Evolutionary conservation across 139 green algal species (phyloP).

Genomic region (Chlorella sp.): DNA sequence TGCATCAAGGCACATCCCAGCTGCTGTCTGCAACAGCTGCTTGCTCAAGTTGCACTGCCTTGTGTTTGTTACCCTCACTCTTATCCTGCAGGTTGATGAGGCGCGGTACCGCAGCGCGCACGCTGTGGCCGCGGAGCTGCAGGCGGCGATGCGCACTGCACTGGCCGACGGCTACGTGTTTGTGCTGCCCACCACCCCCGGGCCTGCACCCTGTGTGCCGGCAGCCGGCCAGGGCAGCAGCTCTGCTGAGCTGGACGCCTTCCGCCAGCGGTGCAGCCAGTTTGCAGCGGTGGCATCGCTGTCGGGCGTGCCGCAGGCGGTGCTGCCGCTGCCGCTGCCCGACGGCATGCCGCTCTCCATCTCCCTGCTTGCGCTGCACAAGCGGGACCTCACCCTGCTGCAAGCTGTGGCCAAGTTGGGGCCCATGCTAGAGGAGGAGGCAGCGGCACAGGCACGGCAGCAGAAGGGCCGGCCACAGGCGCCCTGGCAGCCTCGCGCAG

Average conservation of each 20-base stretch:
- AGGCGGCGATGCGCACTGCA: slow-evolving; percentile 18
- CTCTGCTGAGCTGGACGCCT: neutral
- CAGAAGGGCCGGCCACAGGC: neutral
- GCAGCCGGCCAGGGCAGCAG: no score
- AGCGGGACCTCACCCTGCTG: slow-evolving; percentile 49
- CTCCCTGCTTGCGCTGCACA: slow-evolving; percentile 46
- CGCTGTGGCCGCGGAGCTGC: slow-evolving; percentile 27
- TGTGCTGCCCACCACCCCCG: slow-evolving; percentile 41
- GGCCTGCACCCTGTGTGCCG: neutral
- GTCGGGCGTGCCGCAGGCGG: slow-evolving; percentile 47
- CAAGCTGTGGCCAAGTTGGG: slow-evolving; percentile 43
- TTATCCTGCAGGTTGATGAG: neutral
- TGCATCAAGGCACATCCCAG: no score
- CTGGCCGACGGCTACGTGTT: slow-evolving; percentile 47
- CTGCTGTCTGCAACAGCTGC: no score
- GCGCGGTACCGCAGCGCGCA: slow-evolving; percentile 19
- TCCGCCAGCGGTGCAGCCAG: slow-evolving; percentile 20
- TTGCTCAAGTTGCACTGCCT: no score
- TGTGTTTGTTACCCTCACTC: no score
- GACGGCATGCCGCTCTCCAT: slow-evolving; percentile 34
- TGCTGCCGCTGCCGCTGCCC: slow-evolving; percentile 15
- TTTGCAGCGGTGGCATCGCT: slow-evolving; percentile 47
- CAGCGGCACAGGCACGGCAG: slow-evolving; percentile 9
- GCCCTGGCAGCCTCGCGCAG: neutral
- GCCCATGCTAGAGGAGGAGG: slow-evolving; percentile 34